A percentile compares a stretch with the other conserved stretches of the same genome.
Evolutionary conservation across 2,329 filamentous ascomycete genomes (phyloP).

Genomic region (Ophiostoma sp.): DNA sequence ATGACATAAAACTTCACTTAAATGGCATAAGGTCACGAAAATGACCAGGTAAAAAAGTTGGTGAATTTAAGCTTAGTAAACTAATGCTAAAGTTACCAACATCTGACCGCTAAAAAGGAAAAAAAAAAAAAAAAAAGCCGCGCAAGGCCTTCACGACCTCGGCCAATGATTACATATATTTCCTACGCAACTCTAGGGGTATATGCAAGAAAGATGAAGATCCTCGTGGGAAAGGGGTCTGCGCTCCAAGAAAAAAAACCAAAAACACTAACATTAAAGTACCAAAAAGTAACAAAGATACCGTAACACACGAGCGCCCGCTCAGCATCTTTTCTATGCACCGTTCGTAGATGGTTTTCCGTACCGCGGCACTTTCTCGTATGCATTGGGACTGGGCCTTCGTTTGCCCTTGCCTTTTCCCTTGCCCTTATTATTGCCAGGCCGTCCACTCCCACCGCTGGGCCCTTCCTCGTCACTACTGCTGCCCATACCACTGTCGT

Average conservation of each 20-base stretch:
- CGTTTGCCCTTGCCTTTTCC: constrained; percentile 33
- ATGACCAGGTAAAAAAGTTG: too few species aligned
- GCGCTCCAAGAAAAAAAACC: neutral
- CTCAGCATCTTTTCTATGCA: neutral
- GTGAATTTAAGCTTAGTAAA: too few species aligned
- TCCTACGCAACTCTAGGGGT: neutral
- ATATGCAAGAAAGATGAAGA: neutral
- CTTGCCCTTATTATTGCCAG: neutral
- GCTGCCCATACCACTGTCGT: constrained; percentile 41
- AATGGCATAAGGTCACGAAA: too few species aligned
- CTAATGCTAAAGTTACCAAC: too few species aligned
- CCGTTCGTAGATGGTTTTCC: constrained; percentile 42
- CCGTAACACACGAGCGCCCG: neutral
- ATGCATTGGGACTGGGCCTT: constrained; percentile 74
- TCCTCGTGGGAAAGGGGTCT: too few species aligned
- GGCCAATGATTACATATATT: too few species aligned
- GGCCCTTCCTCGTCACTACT: constrained; percentile 41
- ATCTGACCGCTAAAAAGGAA: too few species aligned
- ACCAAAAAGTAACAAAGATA: neutral
- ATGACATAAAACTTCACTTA: too few species aligned
- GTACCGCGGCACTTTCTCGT: constrained; percentile 66
- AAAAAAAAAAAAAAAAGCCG: too few species aligned
- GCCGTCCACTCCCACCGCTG: constrained; percentile 20
- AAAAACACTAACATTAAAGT: neutral
- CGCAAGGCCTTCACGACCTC: too few species aligned